These are phyloP conservation scores for Trichoderma gamsii DNA, from an alignment of 495 filamentous ascomycete genomes.

Conservation along the genomic window DNA sequence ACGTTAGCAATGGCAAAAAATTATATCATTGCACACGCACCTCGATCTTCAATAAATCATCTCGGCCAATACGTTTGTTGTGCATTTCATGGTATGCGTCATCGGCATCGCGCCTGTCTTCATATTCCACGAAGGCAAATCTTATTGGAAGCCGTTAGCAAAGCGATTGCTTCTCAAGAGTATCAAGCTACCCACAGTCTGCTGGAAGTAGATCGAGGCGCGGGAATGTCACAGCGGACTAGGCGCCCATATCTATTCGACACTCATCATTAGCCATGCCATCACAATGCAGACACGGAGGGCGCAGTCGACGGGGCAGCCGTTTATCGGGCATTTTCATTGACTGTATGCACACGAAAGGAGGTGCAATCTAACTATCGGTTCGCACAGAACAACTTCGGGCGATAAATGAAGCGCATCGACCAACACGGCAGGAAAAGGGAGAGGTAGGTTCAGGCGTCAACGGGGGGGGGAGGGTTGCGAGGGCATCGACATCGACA, in stretches of 20 bases:
- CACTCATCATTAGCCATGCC: slow-evolving; percentile 15
- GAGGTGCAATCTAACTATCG: slow-evolving; percentile 2
- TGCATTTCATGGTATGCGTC: slow-evolving; percentile 99
- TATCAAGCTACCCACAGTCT: slow-evolving; percentile 68
- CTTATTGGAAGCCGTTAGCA: slow-evolving; percentile 49
- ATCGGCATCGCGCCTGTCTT: slow-evolving; percentile 97
- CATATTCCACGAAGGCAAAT: slow-evolving; percentile 99
- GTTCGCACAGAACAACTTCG: slow-evolving; percentile 2
- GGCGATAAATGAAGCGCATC: slow-evolving; percentile 22
- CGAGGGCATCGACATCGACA: slow-evolving; percentile 26
- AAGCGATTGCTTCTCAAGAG: not conserved
- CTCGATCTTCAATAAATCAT: slow-evolving; percentile 97
- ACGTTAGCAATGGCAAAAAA: slow-evolving; percentile 18
- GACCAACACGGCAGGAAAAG: slow-evolving; percentile 30
- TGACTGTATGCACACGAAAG: slow-evolving; percentile 28
- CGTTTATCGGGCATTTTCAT: slow-evolving; percentile 3
- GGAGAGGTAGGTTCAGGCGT: slow-evolving; percentile 20
- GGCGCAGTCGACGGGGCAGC: not conserved
- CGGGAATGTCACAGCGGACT: slow-evolving; percentile 97
- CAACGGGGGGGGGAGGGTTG: slow-evolving; percentile 11
- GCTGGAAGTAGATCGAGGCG: slow-evolving; percentile 84
- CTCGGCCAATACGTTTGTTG: slow-evolving; percentile 94
- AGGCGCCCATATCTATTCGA: slow-evolving; percentile 85
- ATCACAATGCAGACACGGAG: not conserved
- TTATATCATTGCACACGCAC: slow-evolving; percentile 42